phyloP scores from a whole-genome alignment of 2,329 filamentous ascomycete species.

The Westerdykella ornata region DNA sequence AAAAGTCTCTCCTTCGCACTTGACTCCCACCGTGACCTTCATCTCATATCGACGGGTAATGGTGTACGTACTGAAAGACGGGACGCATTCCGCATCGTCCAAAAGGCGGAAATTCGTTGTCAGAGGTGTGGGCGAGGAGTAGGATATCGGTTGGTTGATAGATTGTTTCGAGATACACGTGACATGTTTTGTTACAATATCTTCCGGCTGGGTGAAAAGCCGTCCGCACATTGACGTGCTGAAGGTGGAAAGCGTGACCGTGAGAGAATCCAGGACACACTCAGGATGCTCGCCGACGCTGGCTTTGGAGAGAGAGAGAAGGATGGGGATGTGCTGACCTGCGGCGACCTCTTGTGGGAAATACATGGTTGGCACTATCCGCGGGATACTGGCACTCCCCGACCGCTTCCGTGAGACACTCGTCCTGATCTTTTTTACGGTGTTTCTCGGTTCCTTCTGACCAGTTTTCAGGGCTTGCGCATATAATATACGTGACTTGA shows the following conservation, averaged over 20 bases:
- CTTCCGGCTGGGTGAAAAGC: conserved; percentile 20
- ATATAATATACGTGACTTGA: conserved; percentile 21
- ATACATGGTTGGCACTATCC: conserved; percentile 27
- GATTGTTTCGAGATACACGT: conserved; percentile 24
- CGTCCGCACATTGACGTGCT: conserved; percentile 28
- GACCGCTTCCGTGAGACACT: conserved; percentile 15
- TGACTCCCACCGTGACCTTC: conserved; percentile 22
- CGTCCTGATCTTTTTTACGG: conserved; percentile 15
- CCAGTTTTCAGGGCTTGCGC: conserved; percentile 24
- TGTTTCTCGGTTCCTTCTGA: not conserved
- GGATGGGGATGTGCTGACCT: conserved; percentile 29
- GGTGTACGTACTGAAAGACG: conserved; percentile 32
- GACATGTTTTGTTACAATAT: conserved; percentile 25
- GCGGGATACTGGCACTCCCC: conserved; percentile 10
- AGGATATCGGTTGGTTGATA: conserved; percentile 18
- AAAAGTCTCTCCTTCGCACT: conserved; percentile 21
- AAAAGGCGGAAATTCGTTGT: conserved; percentile 30
- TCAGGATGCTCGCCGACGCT: conserved; percentile 16
- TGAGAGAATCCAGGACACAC: conserved; percentile 24
- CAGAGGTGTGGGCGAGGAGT: conserved; percentile 16
- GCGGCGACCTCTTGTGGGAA: conserved; percentile 25
- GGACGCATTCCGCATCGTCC: conserved; percentile 30
- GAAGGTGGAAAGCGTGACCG: conserved; percentile 27
- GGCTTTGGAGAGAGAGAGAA: conserved; percentile 20
- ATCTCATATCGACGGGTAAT: conserved; percentile 28